Evolutionary conservation across 106 monocot species (phyloP), one percentile per base, ranked within the genome.

Genomic region (Narthecium ossifragum): DNA sequence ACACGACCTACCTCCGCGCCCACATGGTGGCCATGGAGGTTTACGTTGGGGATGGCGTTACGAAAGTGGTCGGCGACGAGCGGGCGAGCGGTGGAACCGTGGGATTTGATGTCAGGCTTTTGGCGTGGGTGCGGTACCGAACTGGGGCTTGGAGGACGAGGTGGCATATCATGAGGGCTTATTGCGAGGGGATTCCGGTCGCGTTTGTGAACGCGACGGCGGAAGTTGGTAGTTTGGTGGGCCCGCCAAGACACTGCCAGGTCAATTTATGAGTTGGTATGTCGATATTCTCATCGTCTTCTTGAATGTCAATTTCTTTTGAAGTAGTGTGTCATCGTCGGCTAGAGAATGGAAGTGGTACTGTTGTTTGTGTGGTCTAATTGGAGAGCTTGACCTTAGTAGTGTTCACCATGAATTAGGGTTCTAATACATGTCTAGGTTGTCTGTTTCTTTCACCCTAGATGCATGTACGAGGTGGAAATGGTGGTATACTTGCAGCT

Each of bases 141-240:
- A 6, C 58, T 11, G 66, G 66, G 13, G 53, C 8, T 2, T 66
- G 66, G 60, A 67, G 53, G 66, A 60, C 66, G 24, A 51, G 60
- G 60, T 30, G 41, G 41, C 51, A 53, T 15, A 18, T 38, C 8
- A 52, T 74, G 59, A 74, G 60, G 73, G 73, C 61, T 6, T 46
- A 32, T 33, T 74, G 73, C 18, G 73, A 74, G 15, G 53, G 47
- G 21, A 43, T 74, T 8, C 34, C 0, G 40, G 46, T 74, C 13
- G 46, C n/a, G 20, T 67, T 74, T 15, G 20, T 24, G 22, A 67
- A 64, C 34, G 21, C 53, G 31, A 51, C 66, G n/a, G n/a, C n/a
- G n/a, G n/a, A n/a, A n/a, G n/a, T n/a, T 18, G 54, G 14, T 23
- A 29, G 11, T 5, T 23, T 55, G 54, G 27, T 55, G 7, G 54